Evolutionary conservation across 208 protist species (phyloP).

Genomic region (Wallacemonas sp.): DNA sequence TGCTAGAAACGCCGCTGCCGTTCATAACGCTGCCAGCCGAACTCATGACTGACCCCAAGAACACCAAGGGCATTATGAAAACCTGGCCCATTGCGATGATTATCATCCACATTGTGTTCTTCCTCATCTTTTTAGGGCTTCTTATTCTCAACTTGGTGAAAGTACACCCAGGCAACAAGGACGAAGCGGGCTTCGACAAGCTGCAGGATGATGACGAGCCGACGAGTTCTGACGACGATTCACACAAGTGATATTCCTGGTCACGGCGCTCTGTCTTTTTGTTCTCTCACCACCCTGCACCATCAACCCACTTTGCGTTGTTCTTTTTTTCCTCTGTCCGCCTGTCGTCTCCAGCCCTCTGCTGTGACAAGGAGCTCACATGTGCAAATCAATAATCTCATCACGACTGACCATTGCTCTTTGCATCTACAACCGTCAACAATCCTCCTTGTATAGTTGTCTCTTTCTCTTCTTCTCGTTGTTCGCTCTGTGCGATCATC

Average conservation of each 20-base stretch:
- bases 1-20: constrained; percentile 42
- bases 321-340: no score
- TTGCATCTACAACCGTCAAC: no score
- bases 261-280: background rate
- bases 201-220: background rate
- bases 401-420: no score
- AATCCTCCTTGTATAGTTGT: no score
- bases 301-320: no score
- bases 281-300: background rate
- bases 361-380: no score
- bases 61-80: constrained; percentile 19
- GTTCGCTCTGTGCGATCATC: no score
- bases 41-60: constrained; percentile 8
- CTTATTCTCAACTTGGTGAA: constrained; percentile 22
- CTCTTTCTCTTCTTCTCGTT: no score
- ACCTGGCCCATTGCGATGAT: constrained; percentile 34
- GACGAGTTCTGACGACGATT: background rate
- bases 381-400: no score
- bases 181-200: background rate
- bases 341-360: no score
- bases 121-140: constrained; percentile 29
- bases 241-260: no score
- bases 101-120: constrained; percentile 25
- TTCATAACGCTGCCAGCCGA: constrained; percentile 32
- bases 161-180: background rate